Base-by-base conservation (phyloP, 2,329 filamentous ascomycete species). In the Colletotrichum karsti region DNA sequence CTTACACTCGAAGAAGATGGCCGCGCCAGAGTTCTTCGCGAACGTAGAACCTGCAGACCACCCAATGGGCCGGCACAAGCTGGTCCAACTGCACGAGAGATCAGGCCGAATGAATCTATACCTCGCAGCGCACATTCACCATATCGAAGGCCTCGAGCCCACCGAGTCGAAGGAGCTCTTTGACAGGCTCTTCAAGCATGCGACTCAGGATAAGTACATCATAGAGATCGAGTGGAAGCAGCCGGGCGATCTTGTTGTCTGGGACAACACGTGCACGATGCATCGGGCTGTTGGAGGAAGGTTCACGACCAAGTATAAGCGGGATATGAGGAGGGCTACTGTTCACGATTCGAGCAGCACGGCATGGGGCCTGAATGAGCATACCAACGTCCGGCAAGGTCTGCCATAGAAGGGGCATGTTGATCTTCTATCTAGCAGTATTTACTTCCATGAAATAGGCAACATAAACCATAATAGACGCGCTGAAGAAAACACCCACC, bases 1-100 rank as follows among this genome's bases (percentile, higher is more conserved):
- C 18, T 79, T 80, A 44, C 86, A 89, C 71, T 85, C 81, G 6
- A 80, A 85, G 37, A 88, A 86, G 75, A 71, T 81, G 2, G 87
- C 82, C 0, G 80, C 83, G 2, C 86, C 87, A 0, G 81, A 79
- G 5, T 83, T 79, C 67, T 85, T 88, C 70, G 69, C 69, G 2
- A 78, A 83, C 48, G 59, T 88, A 8, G 78, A 86, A n/a, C 80
- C 83, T 0, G 67, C 73, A 1, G 71, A 73, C 5, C 73, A 73
- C 65, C 76, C 79, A 1, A 46, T 46, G 42, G 42, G 20, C 20
- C 44, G 44, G 7, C 44, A 50, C 7, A 28, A 26, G n/a, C 22
- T 50, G 1, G 44, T 28, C 8, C 44, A 50, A 22, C n/a, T 0
- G 15, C 44, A 50, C 0, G 44, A 50, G 44, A 24, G 13, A 15